Conservation (phyloP, 1,139 yeast species). For the Candida tunisiensis region DNA sequence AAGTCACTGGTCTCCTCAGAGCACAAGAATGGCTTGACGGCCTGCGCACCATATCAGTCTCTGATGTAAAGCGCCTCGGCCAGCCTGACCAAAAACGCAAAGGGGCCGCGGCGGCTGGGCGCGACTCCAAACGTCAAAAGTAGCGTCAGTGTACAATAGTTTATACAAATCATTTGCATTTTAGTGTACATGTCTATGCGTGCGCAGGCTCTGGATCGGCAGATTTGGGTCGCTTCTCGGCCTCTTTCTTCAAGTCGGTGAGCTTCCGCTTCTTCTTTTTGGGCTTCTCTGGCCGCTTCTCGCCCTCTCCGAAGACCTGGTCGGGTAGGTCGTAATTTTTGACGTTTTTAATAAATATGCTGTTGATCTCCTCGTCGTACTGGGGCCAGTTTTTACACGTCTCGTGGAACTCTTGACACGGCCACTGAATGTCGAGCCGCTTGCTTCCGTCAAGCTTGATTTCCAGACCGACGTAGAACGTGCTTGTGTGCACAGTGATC, state of each 20-base stretch:
- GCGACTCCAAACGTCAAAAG: no score
- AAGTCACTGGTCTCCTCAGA: slow-evolving; percentile 8
- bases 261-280: slow-evolving; percentile 30
- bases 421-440: slow-evolving; percentile 74
- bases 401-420: slow-evolving; percentile 77
- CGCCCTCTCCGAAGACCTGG: slow-evolving; percentile 72
- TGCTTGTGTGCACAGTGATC: slow-evolving; percentile 42
- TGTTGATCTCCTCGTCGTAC: slow-evolving; percentile 43
- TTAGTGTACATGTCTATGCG: background rate
- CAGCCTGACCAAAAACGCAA: no score
- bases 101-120: no score
- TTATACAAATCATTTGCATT: no score
- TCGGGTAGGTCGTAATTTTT: slow-evolving; percentile 65
- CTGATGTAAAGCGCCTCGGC: no score
- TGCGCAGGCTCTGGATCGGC: background rate
- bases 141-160: no score
- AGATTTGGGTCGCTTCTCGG: slow-evolving; percentile 4
- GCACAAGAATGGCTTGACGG: slow-evolving; percentile 2
- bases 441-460: slow-evolving; percentile 33
- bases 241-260: slow-evolving; percentile 2
- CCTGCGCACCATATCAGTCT: background rate
- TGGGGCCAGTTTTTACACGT: slow-evolving; percentile 59
- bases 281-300: slow-evolving; percentile 46
- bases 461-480: slow-evolving; percentile 66
- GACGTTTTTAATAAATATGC: slow-evolving; percentile 53